Evolutionary conservation across 169 alveolate genomes (phyloP), one percentile per base, ranked within the genome.

Genomic region (Cryptosporidium muris): DNA sequence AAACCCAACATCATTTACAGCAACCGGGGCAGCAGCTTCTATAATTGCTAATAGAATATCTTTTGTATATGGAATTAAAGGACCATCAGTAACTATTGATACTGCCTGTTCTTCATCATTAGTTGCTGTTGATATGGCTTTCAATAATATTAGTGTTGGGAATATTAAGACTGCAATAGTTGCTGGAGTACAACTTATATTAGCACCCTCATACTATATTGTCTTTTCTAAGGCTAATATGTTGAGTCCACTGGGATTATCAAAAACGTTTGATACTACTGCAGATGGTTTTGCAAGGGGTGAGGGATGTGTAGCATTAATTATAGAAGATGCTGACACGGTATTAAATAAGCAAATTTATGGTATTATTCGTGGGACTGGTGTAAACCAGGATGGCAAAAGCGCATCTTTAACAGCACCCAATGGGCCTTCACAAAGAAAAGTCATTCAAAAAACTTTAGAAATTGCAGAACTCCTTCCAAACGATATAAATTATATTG

Each of bases 231-330:
- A 74, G 25, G 85, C 85, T 12, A 74, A 74, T 63, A 63, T 81
- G 82, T 63, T 91, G 3, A 68, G 92, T 5, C 91, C 93, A 12
- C 92, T 85, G n/a, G 94, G 92, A 38, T 64, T 88, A 49, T 92
- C 93, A 85, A 88, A 64, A 58, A 88, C 95, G 60, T 92, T 92
- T 56, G 95, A 92, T 49, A 91, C 65, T 2, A 47, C 89, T 11
- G 93, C 95, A 25, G 90, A 92, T 56, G 95, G 95, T 43, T 92
- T 89, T 51, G 85, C 81, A 4, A 90, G 95, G 4, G 95, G 95
- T 9, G 95, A 92, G 49, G 94, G 95, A 3, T 81, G 88, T 37
- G 65, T 88, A 12, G 81, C 93, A 9, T 81, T 88, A 3, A 34
- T 90, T 58, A 40, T 91, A 8, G 47, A 80, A 48, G 54, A 52